phyloP scores from a whole-genome alignment of 2,329 filamentous ascomycete species.

The Cladophialophora bantiana region DNA sequence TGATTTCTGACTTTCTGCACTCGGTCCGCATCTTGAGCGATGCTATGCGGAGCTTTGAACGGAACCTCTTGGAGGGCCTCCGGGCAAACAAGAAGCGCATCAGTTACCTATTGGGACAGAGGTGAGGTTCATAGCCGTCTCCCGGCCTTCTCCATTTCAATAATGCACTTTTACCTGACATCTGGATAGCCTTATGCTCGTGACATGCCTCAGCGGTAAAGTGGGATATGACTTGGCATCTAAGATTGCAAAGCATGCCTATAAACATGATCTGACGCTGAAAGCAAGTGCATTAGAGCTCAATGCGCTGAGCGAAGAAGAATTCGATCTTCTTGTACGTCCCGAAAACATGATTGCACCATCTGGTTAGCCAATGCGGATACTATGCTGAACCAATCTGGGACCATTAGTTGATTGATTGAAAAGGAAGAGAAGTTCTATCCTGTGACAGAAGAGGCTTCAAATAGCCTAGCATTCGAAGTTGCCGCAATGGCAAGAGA shows the following conservation, averaged over 20 bases:
- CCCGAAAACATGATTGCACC: slow-evolving; percentile 95
- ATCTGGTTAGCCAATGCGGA: not conserved
- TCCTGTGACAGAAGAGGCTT: no score
- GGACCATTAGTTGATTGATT: no score
- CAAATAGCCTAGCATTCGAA: no score
- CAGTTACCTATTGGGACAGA: slow-evolving; percentile 86
- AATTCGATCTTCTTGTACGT: slow-evolving; percentile 87
- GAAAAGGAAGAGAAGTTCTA: no score
- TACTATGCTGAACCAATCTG: no score
- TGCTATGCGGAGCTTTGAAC: slow-evolving; percentile 73
- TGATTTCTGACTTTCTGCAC: slow-evolving; percentile 95
- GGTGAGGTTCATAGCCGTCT: slow-evolving; percentile 61
- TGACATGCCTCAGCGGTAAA: slow-evolving; percentile 95
- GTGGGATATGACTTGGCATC: slow-evolving; percentile 97
- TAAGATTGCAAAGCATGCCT: slow-evolving; percentile 97
- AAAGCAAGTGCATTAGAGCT: slow-evolving; percentile 95
- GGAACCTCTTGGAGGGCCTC: slow-evolving; percentile 86
- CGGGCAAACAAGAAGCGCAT: slow-evolving; percentile 95
- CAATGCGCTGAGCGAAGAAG: slow-evolving; percentile 82
- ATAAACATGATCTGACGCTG: slow-evolving; percentile 95
- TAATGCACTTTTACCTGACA: slow-evolving; percentile 8
- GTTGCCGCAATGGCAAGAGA: no score
- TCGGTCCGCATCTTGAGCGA: slow-evolving; percentile 75
- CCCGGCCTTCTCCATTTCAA: not conserved
- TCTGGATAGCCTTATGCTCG: slow-evolving; percentile 81